Evolutionary conservation across 2,329 filamentous ascomycete genomes (phyloP), one percentile per base, ranked within the genome.

Genomic region (Clonostachys rhizophaga): DNA sequence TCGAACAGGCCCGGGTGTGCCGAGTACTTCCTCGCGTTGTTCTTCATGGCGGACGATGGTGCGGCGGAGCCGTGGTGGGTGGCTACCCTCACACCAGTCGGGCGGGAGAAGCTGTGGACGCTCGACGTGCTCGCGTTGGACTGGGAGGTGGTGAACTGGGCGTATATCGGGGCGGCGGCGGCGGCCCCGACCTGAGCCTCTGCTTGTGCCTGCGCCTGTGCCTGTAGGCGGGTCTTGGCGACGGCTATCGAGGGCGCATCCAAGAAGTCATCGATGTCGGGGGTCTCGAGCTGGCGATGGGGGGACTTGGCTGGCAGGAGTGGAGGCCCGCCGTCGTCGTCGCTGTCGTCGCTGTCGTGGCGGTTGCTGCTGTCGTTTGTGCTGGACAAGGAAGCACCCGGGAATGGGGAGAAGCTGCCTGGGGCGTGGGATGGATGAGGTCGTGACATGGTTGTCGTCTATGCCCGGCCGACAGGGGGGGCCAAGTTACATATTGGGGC

Each of bases 1-100:
- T 91, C 87, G 59, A 91, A 91, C 58, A 84, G 80, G 57, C 88
- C 88, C 61, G 88, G 86, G 9, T 81, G 87, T 55, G 86, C 81
- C 50, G 88, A 88, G 57, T 87, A 79, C 54, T 83, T 84, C 66
- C 84, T 66, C 62, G 79, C 66, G 74, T 86, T 70, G 20, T 60
- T 62, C 50, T 68, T 71, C 45, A 57, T 61, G 47, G 54, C 53
- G 44, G 59, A 66, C 48, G 60, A 57, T 18, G 58, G 50, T 40
- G 61, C 57, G 20, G 58, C 50, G 34, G 59, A 50, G 46, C 58
- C 56, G 52, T 60, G 52, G 53, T 63, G 57, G 43, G 61, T 53
- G 43, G 20, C 34, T 2, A 18, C 34, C n/a, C 40, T 59, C 13
- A 59, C 51, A 7, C 61, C 65, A 6, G 66, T 72, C 39, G 80